A percentile compares a stretch with the other conserved stretches of the same genome.
Conservation (phyloP, 2,329 filamentous ascomycete genomes). For the Epichloe coenophiala region DNA sequence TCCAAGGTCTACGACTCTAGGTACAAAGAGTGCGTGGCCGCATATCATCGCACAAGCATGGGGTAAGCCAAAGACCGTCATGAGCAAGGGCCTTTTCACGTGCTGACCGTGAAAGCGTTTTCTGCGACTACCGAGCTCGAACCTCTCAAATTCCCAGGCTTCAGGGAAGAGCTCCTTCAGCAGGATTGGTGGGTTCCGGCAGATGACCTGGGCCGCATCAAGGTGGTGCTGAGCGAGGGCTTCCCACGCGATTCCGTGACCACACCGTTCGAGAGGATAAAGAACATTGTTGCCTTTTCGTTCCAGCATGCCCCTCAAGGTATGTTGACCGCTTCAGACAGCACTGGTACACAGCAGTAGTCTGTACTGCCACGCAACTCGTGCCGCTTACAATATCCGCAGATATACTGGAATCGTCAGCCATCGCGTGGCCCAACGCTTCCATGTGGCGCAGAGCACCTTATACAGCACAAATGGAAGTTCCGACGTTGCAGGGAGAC, state of each 20-base stretch:
- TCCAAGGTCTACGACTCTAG: constrained; percentile 40
- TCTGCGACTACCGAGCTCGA: constrained; percentile 45
- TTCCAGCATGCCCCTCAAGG: constrained; percentile 75
- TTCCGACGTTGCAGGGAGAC: constrained; percentile 28
- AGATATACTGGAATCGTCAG: constrained; percentile 58
- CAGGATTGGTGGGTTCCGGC: constrained; percentile 59
- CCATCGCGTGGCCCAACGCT: constrained; percentile 69
- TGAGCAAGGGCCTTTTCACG: constrained; percentile 9
- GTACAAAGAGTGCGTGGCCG: constrained; percentile 36
- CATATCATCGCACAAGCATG: constrained; percentile 33
- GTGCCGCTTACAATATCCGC: constrained; percentile 2
- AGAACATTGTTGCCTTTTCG: constrained; percentile 64
- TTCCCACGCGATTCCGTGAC: constrained; percentile 38
- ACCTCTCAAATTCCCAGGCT: constrained; percentile 57
- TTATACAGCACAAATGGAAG: constrained; percentile 26
- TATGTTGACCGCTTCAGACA: constrained; percentile 24
- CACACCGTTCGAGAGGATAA: constrained; percentile 49
- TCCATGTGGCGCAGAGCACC: constrained; percentile 49
- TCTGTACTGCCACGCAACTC: neutral
- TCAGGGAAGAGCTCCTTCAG: constrained; percentile 54
- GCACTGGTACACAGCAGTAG: neutral
- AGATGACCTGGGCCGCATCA: constrained; percentile 62
- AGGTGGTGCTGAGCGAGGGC: constrained; percentile 62
- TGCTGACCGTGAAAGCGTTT: constrained; percentile 23
- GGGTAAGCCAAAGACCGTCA: constrained; percentile 16